phyloP scores from a whole-genome alignment of 2,329 filamentous ascomycete genomes.

The Ceratocystis huliohia region DNA sequence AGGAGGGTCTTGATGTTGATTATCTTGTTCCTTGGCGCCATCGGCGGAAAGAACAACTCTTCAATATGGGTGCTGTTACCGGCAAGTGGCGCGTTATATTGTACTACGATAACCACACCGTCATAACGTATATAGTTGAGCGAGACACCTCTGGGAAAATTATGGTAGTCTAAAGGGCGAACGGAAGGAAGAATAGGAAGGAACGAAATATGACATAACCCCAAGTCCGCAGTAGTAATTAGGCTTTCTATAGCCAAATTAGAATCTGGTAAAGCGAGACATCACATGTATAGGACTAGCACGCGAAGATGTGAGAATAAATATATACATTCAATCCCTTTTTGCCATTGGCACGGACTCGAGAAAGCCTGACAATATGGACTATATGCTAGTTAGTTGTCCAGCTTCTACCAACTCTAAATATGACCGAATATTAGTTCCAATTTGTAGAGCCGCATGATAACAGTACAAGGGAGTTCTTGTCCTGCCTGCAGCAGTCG shows the following conservation, averaged over 20 bases:
- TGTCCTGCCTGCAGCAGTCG: not conserved
- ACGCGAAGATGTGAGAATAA: no score
- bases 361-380: no score
- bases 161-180: not conserved
- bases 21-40: conserved; percentile 9
- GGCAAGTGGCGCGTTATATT: conserved; percentile 55
- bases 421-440: not conserved
- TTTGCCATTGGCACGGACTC: no score
- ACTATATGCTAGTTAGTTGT: no score
- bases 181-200: not conserved
- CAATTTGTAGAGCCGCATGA: not conserved
- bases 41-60: not conserved
- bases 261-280: no score
- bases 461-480: not conserved
- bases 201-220: not conserved
- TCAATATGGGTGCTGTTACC: conserved; percentile 22
- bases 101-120: conserved; percentile 56
- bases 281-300: no score
- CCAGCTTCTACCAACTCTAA: no score
- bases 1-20: not conserved
- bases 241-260: no score
- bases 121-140: conserved; percentile 56
- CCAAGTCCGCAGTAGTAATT: no score
- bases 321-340: no score
- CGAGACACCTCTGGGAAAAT: conserved; percentile 28